These are phyloP conservation scores for Immersiella caudata DNA, from an alignment of 495 filamentous ascomycete species.

Conservation along the genomic window DNA sequence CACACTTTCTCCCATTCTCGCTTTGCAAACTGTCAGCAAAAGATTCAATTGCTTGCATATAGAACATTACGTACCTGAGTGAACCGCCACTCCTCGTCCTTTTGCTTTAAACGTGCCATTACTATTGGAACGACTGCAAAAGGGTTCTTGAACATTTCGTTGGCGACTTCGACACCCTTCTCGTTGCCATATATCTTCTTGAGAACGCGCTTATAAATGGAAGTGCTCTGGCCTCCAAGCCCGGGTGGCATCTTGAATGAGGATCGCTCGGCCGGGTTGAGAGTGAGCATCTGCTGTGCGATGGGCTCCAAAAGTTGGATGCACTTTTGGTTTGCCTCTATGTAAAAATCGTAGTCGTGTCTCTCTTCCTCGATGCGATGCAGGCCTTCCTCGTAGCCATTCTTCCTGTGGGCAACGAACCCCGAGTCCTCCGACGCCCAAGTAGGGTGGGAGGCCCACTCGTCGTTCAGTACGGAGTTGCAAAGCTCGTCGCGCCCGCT, in stretches of 20 bases:
- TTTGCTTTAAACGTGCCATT: constrained; percentile 83
- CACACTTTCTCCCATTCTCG: constrained; percentile 99
- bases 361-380: constrained; percentile 97
- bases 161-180: constrained; percentile 77
- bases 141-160: constrained; percentile 78
- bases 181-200: constrained; percentile 97
- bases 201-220: constrained; percentile 93
- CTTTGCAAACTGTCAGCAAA: constrained; percentile 41
- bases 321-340: constrained; percentile 88
- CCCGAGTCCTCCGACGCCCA: constrained; percentile 99
- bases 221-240: constrained; percentile 89
- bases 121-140: constrained; percentile 84
- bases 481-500: constrained; percentile 94
- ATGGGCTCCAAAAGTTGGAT: constrained; percentile 95
- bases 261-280: constrained; percentile 69
- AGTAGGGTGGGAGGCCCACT: constrained; percentile 98
- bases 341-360: constrained; percentile 98
- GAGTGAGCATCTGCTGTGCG: constrained; percentile 78
- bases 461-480: constrained; percentile 87
- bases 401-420: constrained; percentile 97
- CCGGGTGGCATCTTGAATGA: constrained; percentile 76
- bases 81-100: constrained; percentile 95
- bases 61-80: constrained; percentile 56
- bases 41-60: not conserved
- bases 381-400: constrained; percentile 85